Evolutionary conservation across 2,329 filamentous ascomycete genomes (phyloP), one percentile per base, ranked within the genome.

Genomic region (Sporothrix phasma): DNA sequence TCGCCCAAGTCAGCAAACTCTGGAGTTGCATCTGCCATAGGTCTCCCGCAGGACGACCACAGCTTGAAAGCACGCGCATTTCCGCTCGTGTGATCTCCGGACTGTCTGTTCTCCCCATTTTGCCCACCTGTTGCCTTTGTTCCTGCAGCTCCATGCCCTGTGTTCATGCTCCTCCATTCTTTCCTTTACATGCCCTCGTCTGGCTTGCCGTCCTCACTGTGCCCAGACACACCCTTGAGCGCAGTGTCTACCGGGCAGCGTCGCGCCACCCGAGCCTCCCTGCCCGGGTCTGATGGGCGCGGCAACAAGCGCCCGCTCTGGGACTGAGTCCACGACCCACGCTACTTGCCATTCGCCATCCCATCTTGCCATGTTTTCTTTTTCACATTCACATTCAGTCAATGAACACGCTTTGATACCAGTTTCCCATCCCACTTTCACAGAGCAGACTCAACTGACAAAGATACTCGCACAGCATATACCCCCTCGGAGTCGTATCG

Each of bases 381-480:
- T n/a, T n/a, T n/a, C n/a, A n/a, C n/a, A n/a, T 29, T 19, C 15
- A 1, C 10, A 37, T 15, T 37, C 37, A 34, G 37, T n/a, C 31
- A 11, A 29, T 15, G 7, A 13, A 37, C 15, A 13, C 34, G 22
- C 11, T 56, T 56, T 22, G 19, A 56, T 39, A 24, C 13, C 31
- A 37, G 11, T 10, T 6, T 37, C 31, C 3, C 13, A 10, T n/a
- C 37, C 2, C 22, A 39, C 3, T 24, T 37, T 37, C 24, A 24
- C 24, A 19, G 11, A n/a, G 19, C 15, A 7, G n/a, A 5, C 11
- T 56, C 24, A 3, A 19, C 64, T 67, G 56, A 67, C 64, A 45
- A 34, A 3, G 29, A 6, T 22, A 3, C 29, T n/a, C 31, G 19
- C 24, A 29, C 17, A 65, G 66, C 47, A 60, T 34, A 47, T 15